A percentile compares a stretch with the other conserved stretches of the same genome.
These are phyloP conservation scores for Suhomyces bokatorum DNA, from an alignment of 1,139 yeast genomes.

Conservation along the genomic window DNA sequence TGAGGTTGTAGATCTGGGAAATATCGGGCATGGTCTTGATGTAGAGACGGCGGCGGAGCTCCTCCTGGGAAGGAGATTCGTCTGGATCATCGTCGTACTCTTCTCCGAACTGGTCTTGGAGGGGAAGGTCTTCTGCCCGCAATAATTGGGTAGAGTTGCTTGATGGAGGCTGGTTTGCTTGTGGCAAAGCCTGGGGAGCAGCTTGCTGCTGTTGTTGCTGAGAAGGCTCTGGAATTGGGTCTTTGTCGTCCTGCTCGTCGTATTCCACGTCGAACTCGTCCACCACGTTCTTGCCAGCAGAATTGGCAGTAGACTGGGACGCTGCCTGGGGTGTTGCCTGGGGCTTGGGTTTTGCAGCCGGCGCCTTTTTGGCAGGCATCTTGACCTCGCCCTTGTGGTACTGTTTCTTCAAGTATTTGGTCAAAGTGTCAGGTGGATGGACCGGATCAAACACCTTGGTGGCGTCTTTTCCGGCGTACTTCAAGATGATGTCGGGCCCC, in stretches of 20 bases:
- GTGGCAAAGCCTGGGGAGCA: not conserved
- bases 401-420: slow-evolving; percentile 37
- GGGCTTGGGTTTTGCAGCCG: slow-evolving; percentile 4
- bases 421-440: slow-evolving; percentile 80
- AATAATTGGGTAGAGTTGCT: not conserved
- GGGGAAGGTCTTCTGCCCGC: slow-evolving; percentile 8
- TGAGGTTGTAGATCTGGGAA: slow-evolving; percentile 65
- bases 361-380: slow-evolving; percentile 16
- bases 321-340: not conserved
- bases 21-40: slow-evolving; percentile 56
- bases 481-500: slow-evolving; percentile 51
- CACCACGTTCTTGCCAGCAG: slow-evolving; percentile 22
- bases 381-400: slow-evolving; percentile 38
- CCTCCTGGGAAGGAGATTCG: slow-evolving; percentile 37
- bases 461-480: slow-evolving; percentile 61
- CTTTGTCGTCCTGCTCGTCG: slow-evolving; percentile 43
- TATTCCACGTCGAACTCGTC: slow-evolving; percentile 50
- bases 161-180: not conserved
- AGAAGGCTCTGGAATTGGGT: slow-evolving; percentile 23
- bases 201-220: not conserved
- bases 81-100: slow-evolving; percentile 26
- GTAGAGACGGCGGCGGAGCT: slow-evolving; percentile 23
- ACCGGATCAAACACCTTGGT: slow-evolving; percentile 67
- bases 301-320: not conserved
- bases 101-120: slow-evolving; percentile 16